Evolutionary conservation across 805 yeast genomes (phyloP).

Genomic region (Torulaspora delbrueckii): DNA sequence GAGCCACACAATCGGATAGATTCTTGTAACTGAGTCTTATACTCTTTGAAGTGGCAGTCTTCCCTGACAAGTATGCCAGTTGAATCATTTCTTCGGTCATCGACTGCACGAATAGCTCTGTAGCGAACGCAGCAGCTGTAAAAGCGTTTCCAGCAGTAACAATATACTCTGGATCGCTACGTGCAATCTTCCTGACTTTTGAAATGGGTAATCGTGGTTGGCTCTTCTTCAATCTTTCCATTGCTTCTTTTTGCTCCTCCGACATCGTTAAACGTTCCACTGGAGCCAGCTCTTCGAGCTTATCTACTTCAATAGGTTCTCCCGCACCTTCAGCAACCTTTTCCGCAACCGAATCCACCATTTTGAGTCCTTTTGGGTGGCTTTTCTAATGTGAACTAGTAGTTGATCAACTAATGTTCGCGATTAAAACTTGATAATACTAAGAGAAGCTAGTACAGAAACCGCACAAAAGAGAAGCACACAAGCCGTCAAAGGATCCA

Average conservation of each 20-base stretch:
- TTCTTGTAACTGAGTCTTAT: constrained; percentile 23
- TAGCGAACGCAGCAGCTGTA: constrained; percentile 26
- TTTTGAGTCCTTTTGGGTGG: background rate
- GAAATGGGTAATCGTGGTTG: constrained; percentile 24
- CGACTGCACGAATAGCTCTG: constrained; percentile 27
- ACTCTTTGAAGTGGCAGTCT: constrained; percentile 14
- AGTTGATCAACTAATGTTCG: background rate
- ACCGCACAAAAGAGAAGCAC: background rate
- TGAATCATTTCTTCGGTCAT: constrained; percentile 25
- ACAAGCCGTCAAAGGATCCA: background rate
- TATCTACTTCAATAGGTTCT: constrained; percentile 9
- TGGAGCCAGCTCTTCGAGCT: background rate
- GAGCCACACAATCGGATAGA: constrained; percentile 19
- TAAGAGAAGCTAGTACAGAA: background rate
- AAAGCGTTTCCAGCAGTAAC: constrained; percentile 25
- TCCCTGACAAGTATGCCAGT: constrained; percentile 18
- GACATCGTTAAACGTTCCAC: background rate
- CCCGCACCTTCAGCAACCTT: background rate
- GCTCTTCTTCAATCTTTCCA: constrained; percentile 9
- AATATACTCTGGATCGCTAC: constrained; percentile 23
- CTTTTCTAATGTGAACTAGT: background rate
- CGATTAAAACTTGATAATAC: background rate
- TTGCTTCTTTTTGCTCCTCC: background rate
- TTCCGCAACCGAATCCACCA: background rate
- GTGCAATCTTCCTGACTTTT: constrained; percentile 26